Evolutionary conservation across 306 rosid genomes (phyloP).

Genomic region (Medicago arabica): DNA sequence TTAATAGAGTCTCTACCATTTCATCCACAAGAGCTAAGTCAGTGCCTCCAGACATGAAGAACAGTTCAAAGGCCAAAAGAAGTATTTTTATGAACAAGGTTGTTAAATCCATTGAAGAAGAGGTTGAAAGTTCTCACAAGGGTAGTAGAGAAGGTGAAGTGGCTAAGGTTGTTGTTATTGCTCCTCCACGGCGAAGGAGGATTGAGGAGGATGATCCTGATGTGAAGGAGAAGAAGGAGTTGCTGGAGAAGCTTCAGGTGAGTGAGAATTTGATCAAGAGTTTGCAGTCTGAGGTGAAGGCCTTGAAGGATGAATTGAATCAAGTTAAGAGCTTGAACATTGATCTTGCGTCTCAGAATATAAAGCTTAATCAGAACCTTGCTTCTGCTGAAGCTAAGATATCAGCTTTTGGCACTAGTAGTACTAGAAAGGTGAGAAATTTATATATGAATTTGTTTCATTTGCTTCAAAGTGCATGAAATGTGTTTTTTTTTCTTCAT

Average conservation of each 20-base stretch:
- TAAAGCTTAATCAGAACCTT: conserved; percentile 61
- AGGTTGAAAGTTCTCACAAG: conserved; percentile 56
- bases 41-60: conserved; percentile 55
- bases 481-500: not conserved
- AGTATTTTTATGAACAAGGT: conserved; percentile 49
- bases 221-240: conserved; percentile 53
- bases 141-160: conserved; percentile 51
- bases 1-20: conserved; percentile 31
- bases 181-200: conserved; percentile 53
- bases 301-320: conserved; percentile 73
- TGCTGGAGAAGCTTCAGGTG: conserved; percentile 54
- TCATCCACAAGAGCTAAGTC: conserved; percentile 59
- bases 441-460: conserved; percentile 8
- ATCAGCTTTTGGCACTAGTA: conserved; percentile 32
- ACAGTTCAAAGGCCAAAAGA: conserved; percentile 55
- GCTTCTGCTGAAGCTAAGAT: conserved; percentile 74
- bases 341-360: conserved; percentile 69
- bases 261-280: conserved; percentile 63
- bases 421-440: conserved; percentile 57
- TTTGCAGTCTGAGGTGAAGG: conserved; percentile 65
- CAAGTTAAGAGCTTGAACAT: conserved; percentile 58
- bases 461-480: conserved; percentile 14
- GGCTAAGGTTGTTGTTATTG: conserved; percentile 45
- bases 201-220: conserved; percentile 57
- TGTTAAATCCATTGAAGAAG: conserved; percentile 47